Evolutionary conservation across 768 basidiomycete species (phyloP).

Genomic region (Russula sp.): DNA sequence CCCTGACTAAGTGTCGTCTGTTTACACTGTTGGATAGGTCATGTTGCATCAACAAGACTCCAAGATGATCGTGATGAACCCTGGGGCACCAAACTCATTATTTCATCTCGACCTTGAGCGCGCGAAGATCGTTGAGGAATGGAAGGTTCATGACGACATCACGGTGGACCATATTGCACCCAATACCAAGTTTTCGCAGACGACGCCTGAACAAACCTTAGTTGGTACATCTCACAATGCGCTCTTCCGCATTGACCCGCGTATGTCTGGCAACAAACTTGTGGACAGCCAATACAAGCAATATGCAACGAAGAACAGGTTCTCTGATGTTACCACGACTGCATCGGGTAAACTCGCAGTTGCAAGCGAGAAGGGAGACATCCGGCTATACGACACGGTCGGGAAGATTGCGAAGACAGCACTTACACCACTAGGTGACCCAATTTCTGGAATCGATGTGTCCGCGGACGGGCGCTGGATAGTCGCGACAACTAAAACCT

Average conservation of each 20-base stretch:
- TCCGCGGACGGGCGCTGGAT: slow-evolving; percentile 92
- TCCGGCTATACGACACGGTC: slow-evolving; percentile 88
- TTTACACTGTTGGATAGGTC: slow-evolving; percentile 42
- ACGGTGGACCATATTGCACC: slow-evolving; percentile 86
- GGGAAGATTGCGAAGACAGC: slow-evolving; percentile 99
- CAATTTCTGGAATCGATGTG: slow-evolving; percentile 91
- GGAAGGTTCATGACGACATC: slow-evolving; percentile 92
- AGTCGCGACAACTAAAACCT: slow-evolving; percentile 92
- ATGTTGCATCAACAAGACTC: slow-evolving; percentile 97
- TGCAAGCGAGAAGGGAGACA: slow-evolving; percentile 94
- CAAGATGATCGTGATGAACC: slow-evolving; percentile 91
- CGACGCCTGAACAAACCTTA: slow-evolving; percentile 85
- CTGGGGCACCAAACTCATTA: slow-evolving; percentile 69
- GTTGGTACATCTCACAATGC: slow-evolving; percentile 92
- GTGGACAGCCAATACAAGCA: slow-evolving; percentile 95
- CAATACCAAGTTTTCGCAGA: slow-evolving; percentile 91
- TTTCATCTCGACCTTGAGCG: slow-evolving; percentile 90
- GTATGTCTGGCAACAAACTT: slow-evolving; percentile 84
- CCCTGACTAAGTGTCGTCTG: background rate
- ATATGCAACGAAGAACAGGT: slow-evolving; percentile 90
- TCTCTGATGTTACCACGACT: slow-evolving; percentile 89
- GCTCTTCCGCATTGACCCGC: slow-evolving; percentile 96
- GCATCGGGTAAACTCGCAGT: slow-evolving; percentile 82
- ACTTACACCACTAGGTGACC: slow-evolving; percentile 88
- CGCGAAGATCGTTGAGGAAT: slow-evolving; percentile 96